phyloP scores from a whole-genome alignment of 257 asterid species.

The Echites panduratus region DNA sequence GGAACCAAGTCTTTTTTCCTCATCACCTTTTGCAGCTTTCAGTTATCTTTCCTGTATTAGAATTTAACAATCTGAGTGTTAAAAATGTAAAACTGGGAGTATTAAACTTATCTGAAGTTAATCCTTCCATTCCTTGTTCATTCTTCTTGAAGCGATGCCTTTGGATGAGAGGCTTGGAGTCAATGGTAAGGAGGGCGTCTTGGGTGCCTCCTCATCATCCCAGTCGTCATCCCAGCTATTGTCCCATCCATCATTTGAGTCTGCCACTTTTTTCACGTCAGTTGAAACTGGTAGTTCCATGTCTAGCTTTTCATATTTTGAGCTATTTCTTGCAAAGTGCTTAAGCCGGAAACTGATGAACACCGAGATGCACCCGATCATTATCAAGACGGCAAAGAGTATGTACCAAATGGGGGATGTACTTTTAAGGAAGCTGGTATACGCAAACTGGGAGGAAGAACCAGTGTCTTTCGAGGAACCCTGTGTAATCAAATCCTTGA shows the following conservation, averaged over 20 bases:
- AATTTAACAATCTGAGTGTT: not conserved
- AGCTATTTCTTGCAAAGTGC: conserved; percentile 28
- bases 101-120: conserved; percentile 13
- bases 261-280: conserved; percentile 27
- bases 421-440: conserved; percentile 20
- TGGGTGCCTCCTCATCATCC: conserved; percentile 85
- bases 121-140: conserved; percentile 74
- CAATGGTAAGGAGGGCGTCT: conserved; percentile 44
- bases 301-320: conserved; percentile 56
- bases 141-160: conserved; percentile 50
- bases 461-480: conserved; percentile 22
- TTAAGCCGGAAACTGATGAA: conserved; percentile 31
- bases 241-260: conserved; percentile 66
- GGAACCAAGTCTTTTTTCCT: not conserved
- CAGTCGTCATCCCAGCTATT: conserved; percentile 74
- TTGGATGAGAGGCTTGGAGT: conserved; percentile 57
- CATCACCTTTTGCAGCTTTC: not conserved
- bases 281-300: conserved; percentile 68
- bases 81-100: not conserved
- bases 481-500: conserved; percentile 38
- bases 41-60: not conserved
- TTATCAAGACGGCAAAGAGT: conserved; percentile 32
- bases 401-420: conserved; percentile 30
- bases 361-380: conserved; percentile 31
- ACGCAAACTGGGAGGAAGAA: conserved; percentile 26